A percentile compares a stretch with the other conserved stretches of the same genome.
These are phyloP conservation scores for Pseudozyma hubeiensis DNA, from an alignment of 1,284 basidiomycete genomes.

Conservation along the genomic window DNA sequence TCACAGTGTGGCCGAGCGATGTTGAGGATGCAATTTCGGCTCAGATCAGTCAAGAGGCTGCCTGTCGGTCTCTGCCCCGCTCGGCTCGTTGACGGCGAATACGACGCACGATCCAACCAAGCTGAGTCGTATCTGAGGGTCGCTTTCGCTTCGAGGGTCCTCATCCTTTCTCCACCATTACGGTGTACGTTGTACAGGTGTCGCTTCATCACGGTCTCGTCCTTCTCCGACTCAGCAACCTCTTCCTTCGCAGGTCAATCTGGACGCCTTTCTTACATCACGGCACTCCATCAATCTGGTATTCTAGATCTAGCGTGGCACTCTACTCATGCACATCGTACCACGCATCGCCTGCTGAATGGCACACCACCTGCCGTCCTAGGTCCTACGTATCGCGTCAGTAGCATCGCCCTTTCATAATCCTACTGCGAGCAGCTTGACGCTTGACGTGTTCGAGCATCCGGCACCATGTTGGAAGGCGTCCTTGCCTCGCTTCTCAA, in stretches of 20 bases:
- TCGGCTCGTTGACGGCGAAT: neutral
- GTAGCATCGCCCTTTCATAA: neutral
- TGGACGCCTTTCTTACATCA: too few relatives aligned
- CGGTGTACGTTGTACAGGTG: too few relatives aligned
- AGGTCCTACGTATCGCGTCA: neutral
- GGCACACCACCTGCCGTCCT: neutral
- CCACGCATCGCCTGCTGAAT: conserved; percentile 2
- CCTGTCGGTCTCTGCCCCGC: neutral
- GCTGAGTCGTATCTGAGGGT: neutral
- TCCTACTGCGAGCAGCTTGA: neutral
- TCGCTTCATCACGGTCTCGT: too few relatives aligned
- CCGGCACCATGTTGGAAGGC: conserved; percentile 62
- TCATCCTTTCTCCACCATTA: neutral
- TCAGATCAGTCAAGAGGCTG: too few relatives aligned
- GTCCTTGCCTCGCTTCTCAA: conserved; percentile 73
- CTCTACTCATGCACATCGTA: neutral
- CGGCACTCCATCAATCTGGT: too few relatives aligned
- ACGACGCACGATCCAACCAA: conserved; percentile 11
- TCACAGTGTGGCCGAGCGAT: neutral
- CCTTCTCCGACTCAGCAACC: too few relatives aligned
- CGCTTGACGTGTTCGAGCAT: neutral
- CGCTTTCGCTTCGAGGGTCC: neutral
- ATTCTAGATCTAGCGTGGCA: too few relatives aligned
- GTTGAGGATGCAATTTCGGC: neutral
- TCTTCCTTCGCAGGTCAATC: too few relatives aligned